Percentiles rank a stretch among this genome's conserved stretches.
Evolutionary conservation across 768 basidiomycete species (phyloP).

Genomic region (Phlebiopsis flavidoalba): DNA sequence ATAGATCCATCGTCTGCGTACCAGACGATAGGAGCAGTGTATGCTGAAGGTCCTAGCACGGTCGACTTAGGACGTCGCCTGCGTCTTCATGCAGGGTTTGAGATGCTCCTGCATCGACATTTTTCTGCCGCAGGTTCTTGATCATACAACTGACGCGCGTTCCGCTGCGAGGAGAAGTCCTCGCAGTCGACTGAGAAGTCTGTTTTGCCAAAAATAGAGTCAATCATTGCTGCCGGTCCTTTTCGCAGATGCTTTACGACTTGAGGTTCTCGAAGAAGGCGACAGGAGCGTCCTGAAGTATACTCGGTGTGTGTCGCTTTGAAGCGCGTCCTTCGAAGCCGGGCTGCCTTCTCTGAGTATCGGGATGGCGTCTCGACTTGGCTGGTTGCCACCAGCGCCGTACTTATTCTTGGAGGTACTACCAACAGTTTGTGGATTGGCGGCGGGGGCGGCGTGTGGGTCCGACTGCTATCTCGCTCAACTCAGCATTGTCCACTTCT

Average conservation of each 20-base stretch:
- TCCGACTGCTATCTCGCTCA: constrained; percentile 14
- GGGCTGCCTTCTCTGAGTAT: not conserved
- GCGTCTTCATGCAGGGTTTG: not conserved
- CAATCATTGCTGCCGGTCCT: constrained; percentile 3
- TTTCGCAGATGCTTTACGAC: not conserved
- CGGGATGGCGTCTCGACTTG: constrained; percentile 4
- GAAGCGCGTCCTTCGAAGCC: constrained; percentile 16
- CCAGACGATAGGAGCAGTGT: not conserved
- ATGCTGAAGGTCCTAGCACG: not conserved
- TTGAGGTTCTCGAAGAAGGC: not conserved
- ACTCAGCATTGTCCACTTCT: constrained; percentile 21
- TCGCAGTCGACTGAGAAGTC: too few species aligned
- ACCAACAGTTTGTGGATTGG: constrained; percentile 15
- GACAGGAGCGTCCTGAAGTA: constrained; percentile 11
- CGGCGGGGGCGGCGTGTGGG: not conserved
- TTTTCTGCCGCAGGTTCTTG: not conserved
- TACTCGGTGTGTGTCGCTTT: constrained; percentile 11
- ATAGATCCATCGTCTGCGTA: not conserved
- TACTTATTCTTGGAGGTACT: constrained; percentile 7
- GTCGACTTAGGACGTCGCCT: too few species aligned
- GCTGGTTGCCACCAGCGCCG: not conserved
- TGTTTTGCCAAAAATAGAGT: not conserved
- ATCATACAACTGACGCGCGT: not conserved
- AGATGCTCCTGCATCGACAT: not conserved
- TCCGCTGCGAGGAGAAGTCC: not conserved